Base-by-base conservation (phyloP, 768 basidiomycete genomes). In the Lactarius quietus region DNA sequence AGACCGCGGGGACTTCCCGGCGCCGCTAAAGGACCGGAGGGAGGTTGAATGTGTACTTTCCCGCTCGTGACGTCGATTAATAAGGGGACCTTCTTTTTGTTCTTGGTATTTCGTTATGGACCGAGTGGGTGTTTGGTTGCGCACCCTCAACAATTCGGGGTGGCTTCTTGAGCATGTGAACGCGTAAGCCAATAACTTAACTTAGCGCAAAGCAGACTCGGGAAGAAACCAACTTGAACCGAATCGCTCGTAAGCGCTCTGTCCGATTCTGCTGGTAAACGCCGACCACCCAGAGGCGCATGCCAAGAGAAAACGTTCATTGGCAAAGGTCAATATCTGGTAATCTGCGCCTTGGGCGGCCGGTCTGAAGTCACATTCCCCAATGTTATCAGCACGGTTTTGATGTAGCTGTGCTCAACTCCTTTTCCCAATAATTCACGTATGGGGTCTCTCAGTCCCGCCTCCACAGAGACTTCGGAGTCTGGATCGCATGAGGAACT, bases 41-140 rank as follows among this genome's bases (percentile, higher is more conserved):
- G 73, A 76, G 66, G 58, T 72, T 28, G 76, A 70, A 70, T 73
- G 75, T 33, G 72, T 36, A 76, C 76, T 20, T 78, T 77, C 69
- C 72, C 12, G 17, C 29, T 3, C 33, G 8, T 35, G 55, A 17
- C 20, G 33, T 56, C 33, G n/a, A n/a, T n/a, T 15, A 6, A 8
- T 9, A 23, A 35, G 23, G 57, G 29, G n/a, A 14, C 26, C 48
- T 23, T 45, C 10, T 48, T 26, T 23, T 51, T 53, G 9, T 23
- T 41, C 38, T 33, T 56, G 41, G 20, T 38, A 18, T 6, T 17
- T 18, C 18, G 53, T 33, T 33, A 33, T 33, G 33, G 8, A 33
- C 33, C 33, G n/a, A n/a, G n/a, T n/a, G n/a, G n/a, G n/a, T n/a
- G n/a, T n/a, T n/a, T n/a, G 33, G 33, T 54, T 31, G 52, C 12